These are phyloP conservation scores for Acacia acuminata DNA, from an alignment of 306 rosid genomes.

Conservation along the genomic window DNA sequence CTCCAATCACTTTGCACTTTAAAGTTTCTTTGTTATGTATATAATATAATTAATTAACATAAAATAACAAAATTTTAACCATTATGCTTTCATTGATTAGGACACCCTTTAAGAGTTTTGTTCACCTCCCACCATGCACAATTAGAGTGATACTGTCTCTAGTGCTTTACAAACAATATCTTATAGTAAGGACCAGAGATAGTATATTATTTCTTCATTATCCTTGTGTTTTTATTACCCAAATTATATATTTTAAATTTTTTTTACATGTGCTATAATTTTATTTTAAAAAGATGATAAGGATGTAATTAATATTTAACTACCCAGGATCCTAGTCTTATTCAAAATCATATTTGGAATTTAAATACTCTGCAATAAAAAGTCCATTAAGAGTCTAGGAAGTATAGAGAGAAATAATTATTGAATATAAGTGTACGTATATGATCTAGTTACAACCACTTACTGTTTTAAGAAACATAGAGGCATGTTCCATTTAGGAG, in stretches of 20 bases:
- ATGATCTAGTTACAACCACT: background rate
- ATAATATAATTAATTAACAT: too few species aligned
- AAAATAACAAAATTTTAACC: background rate
- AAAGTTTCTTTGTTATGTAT: background rate
- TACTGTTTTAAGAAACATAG: background rate
- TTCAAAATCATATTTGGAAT: background rate
- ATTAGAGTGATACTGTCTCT: too few species aligned
- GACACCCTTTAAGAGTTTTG: too few species aligned
- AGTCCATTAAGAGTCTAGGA: background rate
- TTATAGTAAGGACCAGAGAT: too few species aligned
- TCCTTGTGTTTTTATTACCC: background rate
- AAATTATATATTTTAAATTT: background rate
- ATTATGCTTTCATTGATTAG: background rate
- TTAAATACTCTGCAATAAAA: background rate
- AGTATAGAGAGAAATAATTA: background rate
- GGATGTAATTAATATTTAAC: background rate
- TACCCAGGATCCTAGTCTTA: background rate
- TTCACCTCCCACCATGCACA: too few species aligned
- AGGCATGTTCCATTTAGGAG: slow-evolving; percentile 25
- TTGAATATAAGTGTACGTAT: background rate
- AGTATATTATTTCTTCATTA: too few species aligned
- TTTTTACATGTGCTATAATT: background rate
- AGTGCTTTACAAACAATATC: too few species aligned
- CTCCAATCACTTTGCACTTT: background rate
- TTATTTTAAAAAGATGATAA: too few species aligned